Evolutionary conservation across 306 rosid genomes (phyloP), one percentile per base, ranked within the genome.

Genomic region (Erythrophleum fordii): DNA sequence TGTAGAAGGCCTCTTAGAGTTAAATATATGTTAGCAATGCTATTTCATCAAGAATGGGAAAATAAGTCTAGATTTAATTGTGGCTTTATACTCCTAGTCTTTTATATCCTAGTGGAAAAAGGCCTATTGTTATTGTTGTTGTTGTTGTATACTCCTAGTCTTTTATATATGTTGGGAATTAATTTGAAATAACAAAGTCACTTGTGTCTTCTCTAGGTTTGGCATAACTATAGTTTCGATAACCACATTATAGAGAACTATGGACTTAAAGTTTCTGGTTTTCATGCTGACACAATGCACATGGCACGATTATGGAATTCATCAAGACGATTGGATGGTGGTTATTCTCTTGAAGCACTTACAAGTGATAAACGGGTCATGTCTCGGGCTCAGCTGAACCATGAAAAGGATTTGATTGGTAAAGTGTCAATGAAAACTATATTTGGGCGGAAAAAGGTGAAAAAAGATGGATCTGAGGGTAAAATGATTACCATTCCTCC

Each of bases 261-360:
- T 80, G 97, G 98, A 85, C 73, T 95, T 81, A 85, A 90, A 83
- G 86, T 95, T 74, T 91, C 97, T 46, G 98, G 98, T 83, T 95
- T 95, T 84, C 97, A 91, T 72, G 98, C 98, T 11, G 98, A 95
- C 82, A 95, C 98, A 49, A 95, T 95, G 97, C 98, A 95, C 83
- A 90, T 95, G 97, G 98, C 98, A 53, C 97, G 98, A 35, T 70
- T 95, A 71, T 95, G 98, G 98, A 97, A 95, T 90, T 95, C 98
- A 42, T 92, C 98, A 35, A 92, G 98, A 77, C 91, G 87, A 20
- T 65, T 83, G 41, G 79, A 81, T 73, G 98, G 98, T 51, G 98
- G 97, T 61, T 95, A 95, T 83, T 95, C 98, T 82, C 97, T 95
- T 75, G 98, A 95, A 89, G 97, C 93, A 70, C 95, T 95, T 62